Evolutionary conservation across 768 basidiomycete genomes (phyloP), one percentile per base, ranked within the genome.

Genomic region (Phylloporus rhodoxanthus): DNA sequence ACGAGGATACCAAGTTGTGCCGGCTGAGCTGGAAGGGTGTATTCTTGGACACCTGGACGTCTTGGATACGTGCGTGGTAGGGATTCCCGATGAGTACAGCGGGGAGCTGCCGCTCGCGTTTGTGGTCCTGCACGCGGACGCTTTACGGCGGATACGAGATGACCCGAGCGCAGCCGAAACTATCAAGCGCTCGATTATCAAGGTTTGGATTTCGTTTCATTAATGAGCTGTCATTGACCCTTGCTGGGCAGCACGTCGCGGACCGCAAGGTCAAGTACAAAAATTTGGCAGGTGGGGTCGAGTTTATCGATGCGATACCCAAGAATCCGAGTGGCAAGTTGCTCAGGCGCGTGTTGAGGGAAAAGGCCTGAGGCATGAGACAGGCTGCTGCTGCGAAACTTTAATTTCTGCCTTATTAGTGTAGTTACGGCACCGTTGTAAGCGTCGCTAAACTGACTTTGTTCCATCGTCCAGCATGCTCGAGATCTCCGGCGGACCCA

Each of bases 51-150:
- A 85, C 57, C 71, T 75, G 9, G 79, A 81, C 51, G 82, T 88
- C 10, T 68, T 65, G 4, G 84, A 84, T 57, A 72, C 72, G 1
- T 83, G 84, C 55, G 80, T 85, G 8, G 82, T 89, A 7, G 78
- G 84, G 5, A 61, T 87, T 17, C 74, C 75, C 1, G 84, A 90
- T 57, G 86, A 88, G 20, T 87, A 84, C 61, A 84, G 76, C 50
- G 86, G 87, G 15, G 87, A 91, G 61, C 56, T 86, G 10, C 87
- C 88, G 0, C 58, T 85, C 46, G 87, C 87, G 8, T 89, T 78
- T 61, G 69, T 89, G 20, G 83, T 83, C 3, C 73, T 80, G 15
- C 68, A 68, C 40, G 57, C 63, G 4, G 69, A 70, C 13, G 68
- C 72, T 4, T 69, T 70, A 9, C 61, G 63, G 32, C 69, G 74